A percentile compares a stretch with the other conserved stretches of the same genome.
Conservation (phyloP, 2,329 filamentous ascomycete species). For the Penicillium olsonii region DNA sequence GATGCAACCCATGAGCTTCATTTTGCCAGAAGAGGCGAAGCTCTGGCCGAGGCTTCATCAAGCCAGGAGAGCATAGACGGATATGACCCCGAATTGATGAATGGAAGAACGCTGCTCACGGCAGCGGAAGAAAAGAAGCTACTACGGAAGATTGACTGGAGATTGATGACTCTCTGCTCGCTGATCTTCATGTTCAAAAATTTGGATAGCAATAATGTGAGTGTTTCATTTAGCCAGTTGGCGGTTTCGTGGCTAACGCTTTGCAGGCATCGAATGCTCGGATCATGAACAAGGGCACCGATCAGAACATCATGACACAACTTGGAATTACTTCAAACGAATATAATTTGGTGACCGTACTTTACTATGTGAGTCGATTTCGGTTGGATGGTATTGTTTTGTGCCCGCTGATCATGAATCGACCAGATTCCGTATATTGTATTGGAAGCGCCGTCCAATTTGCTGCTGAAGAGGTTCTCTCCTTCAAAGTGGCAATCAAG, state of each 20-base stretch:
- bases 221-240: not conserved
- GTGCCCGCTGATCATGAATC: not conserved
- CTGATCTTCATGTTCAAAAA: conserved; percentile 35
- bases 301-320: conserved; percentile 28
- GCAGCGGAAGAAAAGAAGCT: conserved; percentile 49
- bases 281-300: conserved; percentile 39
- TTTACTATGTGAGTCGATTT: conserved; percentile 35
- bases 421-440: conserved; percentile 27
- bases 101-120: conserved; percentile 34
- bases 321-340: conserved; percentile 32
- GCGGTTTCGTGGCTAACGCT: conserved; percentile 6
- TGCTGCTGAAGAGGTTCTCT: conserved; percentile 33
- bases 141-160: conserved; percentile 47
- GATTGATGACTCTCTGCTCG: conserved; percentile 44
- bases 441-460: conserved; percentile 28
- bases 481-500: conserved; percentile 34
- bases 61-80: conserved; percentile 24
- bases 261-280: conserved; percentile 35
- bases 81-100: conserved; percentile 35
- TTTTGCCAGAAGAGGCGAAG: conserved; percentile 22
- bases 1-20: conserved; percentile 15
- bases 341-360: conserved; percentile 36
- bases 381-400: too few species aligned
- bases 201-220: conserved; percentile 34
- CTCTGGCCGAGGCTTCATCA: conserved; percentile 9